Percentiles rank a stretch among this genome's conserved stretches.
Evolutionary conservation across 2,329 filamentous ascomycete species (phyloP).

Genomic region (Colletotrichum gloeosporioides): DNA sequence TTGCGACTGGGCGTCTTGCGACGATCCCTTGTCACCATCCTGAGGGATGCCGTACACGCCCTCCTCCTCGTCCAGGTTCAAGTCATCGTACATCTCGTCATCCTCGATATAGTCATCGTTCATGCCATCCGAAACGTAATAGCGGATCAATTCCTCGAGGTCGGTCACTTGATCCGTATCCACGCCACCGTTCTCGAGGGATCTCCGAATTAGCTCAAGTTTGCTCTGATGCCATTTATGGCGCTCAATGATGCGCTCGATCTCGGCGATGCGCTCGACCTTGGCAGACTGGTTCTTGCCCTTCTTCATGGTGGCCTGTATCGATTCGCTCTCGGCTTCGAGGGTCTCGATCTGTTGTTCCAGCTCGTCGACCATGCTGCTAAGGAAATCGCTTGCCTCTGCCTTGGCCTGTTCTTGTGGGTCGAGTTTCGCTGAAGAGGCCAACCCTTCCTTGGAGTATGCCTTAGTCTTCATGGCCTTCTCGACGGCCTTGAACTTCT

Average conservation of each 20-base stretch:
- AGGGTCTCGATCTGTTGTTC: slow-evolving; percentile 91
- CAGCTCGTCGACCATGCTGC: slow-evolving; percentile 86
- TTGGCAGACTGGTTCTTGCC: slow-evolving; percentile 87
- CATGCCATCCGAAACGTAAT: slow-evolving; percentile 91
- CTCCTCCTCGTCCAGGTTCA: slow-evolving; percentile 92
- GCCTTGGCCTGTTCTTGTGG: slow-evolving; percentile 97
- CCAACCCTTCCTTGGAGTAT: slow-evolving; percentile 97
- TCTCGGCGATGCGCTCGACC: slow-evolving; percentile 85
- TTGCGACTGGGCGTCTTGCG: slow-evolving; percentile 91
- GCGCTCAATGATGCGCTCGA: slow-evolving; percentile 83
- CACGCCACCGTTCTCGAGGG: slow-evolving; percentile 90
- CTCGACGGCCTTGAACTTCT: slow-evolving; percentile 99
- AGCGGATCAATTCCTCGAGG: slow-evolving; percentile 89
- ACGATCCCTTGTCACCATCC: slow-evolving; percentile 89
- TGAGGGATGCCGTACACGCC: slow-evolving; percentile 80
- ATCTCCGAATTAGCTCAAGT: slow-evolving; percentile 87
- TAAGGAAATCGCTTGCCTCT: slow-evolving; percentile 86
- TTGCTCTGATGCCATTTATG: slow-evolving; percentile 98
- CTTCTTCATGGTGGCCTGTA: slow-evolving; percentile 93
- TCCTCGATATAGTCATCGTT: slow-evolving; percentile 93
- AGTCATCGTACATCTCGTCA: slow-evolving; percentile 92
- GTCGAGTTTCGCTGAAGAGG: slow-evolving; percentile 89
- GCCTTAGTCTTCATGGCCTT: slow-evolving; percentile 99
- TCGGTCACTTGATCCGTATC: slow-evolving; percentile 87
- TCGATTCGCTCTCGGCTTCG: slow-evolving; percentile 85